phyloP scores from a whole-genome alignment of 2,329 filamentous ascomycete species.

The Fusarium sp. region DNA sequence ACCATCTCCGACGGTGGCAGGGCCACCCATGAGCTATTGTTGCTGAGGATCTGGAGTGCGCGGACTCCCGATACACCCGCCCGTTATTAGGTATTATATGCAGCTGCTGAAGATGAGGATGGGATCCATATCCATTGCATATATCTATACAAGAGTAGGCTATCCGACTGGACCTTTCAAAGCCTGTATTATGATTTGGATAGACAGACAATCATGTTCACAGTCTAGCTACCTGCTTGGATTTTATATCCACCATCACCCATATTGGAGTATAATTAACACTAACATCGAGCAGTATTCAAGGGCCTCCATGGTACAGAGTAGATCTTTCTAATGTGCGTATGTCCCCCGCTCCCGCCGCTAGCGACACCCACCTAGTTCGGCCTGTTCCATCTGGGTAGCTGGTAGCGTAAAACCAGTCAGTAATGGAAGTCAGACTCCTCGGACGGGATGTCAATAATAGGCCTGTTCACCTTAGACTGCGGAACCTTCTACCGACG shows the following conservation, averaged over 20 bases:
- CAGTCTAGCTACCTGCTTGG: not conserved
- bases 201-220: not conserved
- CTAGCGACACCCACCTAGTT: slow-evolving; percentile 24
- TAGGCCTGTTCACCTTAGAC: not conserved
- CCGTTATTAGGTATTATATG: slow-evolving; percentile 15
- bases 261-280: not conserved
- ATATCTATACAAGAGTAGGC: not conserved
- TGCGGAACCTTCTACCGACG: slow-evolving; percentile 4
- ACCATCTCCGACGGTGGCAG: slow-evolving; percentile 40
- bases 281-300: not conserved
- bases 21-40: slow-evolving; percentile 30
- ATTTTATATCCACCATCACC: not conserved
- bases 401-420: slow-evolving; percentile 3
- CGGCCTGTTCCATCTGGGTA: slow-evolving; percentile 21
- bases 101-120: not conserved
- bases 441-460: not conserved
- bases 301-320: not conserved
- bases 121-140: not conserved
- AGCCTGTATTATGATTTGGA: not conserved
- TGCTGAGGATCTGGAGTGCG: slow-evolving; percentile 37
- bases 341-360: slow-evolving; percentile 35
- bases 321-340: slow-evolving; percentile 27
- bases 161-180: not conserved
- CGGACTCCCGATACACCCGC: slow-evolving; percentile 37
- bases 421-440: not conserved